phyloP scores from a whole-genome alignment of 805 yeast species.

The Candida peoriensis region DNA sequence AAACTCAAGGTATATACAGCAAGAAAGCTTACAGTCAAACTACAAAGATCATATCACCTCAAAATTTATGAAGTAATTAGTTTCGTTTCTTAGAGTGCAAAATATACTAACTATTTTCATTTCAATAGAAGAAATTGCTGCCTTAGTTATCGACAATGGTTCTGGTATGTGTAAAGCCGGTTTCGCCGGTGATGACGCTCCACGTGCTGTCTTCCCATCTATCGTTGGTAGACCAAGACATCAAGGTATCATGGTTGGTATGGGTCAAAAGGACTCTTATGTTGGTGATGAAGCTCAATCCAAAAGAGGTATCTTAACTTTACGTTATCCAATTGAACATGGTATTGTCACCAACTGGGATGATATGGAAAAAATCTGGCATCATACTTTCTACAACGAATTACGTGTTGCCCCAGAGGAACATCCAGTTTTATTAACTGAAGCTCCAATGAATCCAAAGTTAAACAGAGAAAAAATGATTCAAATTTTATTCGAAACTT shows the following conservation, averaged over 20 bases:
- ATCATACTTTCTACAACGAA: conserved; percentile 99
- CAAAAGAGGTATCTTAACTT: conserved; percentile 98
- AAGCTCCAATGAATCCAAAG: conserved; percentile 99
- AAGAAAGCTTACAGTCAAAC: conserved; percentile 26
- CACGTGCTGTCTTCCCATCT: conserved; percentile 99
- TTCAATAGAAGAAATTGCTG: conserved; percentile 19
- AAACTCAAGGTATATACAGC: no score
- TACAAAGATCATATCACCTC: no score
- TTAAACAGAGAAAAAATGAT: conserved; percentile 99
- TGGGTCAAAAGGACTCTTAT: conserved; percentile 99
- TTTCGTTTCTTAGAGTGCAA: no score
- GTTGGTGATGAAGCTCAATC: conserved; percentile 99
- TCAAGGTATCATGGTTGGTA: conserved; percentile 99
- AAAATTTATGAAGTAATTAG: no score
- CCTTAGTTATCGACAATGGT: conserved; percentile 93
- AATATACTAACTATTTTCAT: conserved; percentile 21
- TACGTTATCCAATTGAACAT: conserved; percentile 99
- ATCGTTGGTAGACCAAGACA: conserved; percentile 99
- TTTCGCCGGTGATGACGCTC: conserved; percentile 99
- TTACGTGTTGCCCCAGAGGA: conserved; percentile 99
- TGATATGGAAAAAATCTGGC: conserved; percentile 99
- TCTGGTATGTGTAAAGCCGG: conserved; percentile 99
- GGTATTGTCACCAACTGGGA: conserved; percentile 99
- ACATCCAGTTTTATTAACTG: conserved; percentile 98
- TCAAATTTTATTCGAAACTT: conserved; percentile 97